A percentile compares a stretch with the other conserved stretches of the same genome.
These are phyloP conservation scores for Nakaseomyces nivariensis DNA, from an alignment of 1,139 yeast genomes.

Conservation along the genomic window DNA sequence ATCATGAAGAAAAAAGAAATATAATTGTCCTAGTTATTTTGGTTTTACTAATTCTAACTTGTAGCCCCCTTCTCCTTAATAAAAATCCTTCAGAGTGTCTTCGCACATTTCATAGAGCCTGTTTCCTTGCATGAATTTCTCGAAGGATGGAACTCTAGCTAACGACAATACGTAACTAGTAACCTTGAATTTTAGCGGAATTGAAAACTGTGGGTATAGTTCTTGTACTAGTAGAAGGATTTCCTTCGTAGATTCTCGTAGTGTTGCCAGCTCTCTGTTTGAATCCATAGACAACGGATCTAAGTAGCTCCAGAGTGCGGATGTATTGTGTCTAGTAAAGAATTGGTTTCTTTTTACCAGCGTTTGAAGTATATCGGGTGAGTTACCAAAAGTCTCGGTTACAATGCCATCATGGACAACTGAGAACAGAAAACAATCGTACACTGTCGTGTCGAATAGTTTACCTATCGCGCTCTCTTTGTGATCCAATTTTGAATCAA, in stretches of 20 bases:
- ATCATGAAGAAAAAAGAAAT: no score
- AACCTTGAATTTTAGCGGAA: not conserved
- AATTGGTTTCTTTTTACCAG: constrained; percentile 1
- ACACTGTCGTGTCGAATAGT: constrained; percentile 10
- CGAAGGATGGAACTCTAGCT: not conserved
- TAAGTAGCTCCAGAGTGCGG: not conserved
- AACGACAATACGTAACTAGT: not conserved
- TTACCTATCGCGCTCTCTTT: not conserved
- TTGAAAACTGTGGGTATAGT: not conserved
- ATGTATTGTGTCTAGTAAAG: not conserved
- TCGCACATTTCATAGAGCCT: not conserved
- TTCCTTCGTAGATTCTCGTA: not conserved
- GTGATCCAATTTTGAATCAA: not conserved
- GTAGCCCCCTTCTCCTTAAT: not conserved
- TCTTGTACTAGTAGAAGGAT: not conserved
- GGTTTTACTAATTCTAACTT: no score
- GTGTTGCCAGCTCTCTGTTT: not conserved
- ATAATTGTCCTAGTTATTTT: no score
- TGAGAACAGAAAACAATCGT: constrained; percentile 6
- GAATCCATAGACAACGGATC: not conserved
- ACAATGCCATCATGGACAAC: not conserved
- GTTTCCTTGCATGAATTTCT: not conserved
- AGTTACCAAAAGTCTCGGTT: not conserved
- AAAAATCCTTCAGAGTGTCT: not conserved
- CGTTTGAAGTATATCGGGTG: constrained; percentile 2